Evolutionary conservation across 371 early-diverging fungal genomes (phyloP).

Genomic region (Mucor saturninus): DNA sequence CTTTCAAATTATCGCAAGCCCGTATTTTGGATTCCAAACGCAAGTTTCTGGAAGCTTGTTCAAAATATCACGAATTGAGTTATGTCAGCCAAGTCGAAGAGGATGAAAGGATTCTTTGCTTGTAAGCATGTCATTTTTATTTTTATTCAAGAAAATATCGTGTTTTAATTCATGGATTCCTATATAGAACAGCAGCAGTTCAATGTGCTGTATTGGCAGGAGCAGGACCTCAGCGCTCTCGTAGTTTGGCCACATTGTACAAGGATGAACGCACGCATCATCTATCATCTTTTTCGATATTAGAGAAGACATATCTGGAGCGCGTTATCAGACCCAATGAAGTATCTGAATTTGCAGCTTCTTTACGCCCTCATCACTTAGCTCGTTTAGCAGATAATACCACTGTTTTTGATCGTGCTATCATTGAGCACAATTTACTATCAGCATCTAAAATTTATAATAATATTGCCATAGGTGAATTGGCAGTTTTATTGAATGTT

Average conservation of each 20-base stretch:
- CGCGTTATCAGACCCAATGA: constrained; percentile 80
- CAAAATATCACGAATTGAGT: constrained; percentile 83
- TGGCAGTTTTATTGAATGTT: constrained; percentile 80
- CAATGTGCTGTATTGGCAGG: constrained; percentile 89
- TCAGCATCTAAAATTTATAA: constrained; percentile 88
- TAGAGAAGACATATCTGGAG: constrained; percentile 92
- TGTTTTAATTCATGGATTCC: not conserved
- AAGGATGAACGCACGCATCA: constrained; percentile 86
- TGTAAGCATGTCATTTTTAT: constrained; percentile 44
- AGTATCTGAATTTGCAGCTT: constrained; percentile 77
- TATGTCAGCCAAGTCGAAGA: constrained; percentile 69
- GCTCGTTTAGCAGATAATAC: constrained; percentile 71
- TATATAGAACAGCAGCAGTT: constrained; percentile 65
- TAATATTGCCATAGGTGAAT: constrained; percentile 83
- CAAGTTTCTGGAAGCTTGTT: constrained; percentile 84
- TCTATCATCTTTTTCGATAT: constrained; percentile 68
- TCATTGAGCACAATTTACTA: constrained; percentile 92
- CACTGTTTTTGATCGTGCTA: constrained; percentile 92
- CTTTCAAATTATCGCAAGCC: constrained; percentile 81
- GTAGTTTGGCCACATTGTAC: constrained; percentile 89
- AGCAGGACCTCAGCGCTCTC: constrained; percentile 90
- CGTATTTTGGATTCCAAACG: constrained; percentile 87
- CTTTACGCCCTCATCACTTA: constrained; percentile 81
- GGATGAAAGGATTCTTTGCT: constrained; percentile 66
- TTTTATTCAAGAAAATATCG: not conserved